Evolutionary conservation across 495 filamentous ascomycete species (phyloP).

Genomic region (Umbilicaria muhlenbergii): DNA sequence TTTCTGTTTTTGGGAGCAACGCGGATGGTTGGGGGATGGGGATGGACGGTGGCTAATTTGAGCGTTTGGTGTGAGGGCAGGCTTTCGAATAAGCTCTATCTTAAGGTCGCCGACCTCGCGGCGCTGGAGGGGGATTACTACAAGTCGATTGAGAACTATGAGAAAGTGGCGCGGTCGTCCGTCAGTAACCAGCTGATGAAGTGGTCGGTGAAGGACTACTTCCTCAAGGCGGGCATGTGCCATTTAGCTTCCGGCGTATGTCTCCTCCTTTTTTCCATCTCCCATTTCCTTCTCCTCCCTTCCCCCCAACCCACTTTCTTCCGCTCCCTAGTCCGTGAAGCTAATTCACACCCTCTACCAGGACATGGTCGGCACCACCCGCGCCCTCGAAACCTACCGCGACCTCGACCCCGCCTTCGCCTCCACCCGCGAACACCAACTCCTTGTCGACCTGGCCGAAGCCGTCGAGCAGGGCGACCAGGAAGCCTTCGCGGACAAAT

Average conservation of each 20-base stretch:
- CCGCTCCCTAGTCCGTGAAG: conserved; percentile 13
- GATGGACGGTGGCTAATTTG: neutral
- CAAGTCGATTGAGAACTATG: conserved; percentile 65
- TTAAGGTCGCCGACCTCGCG: conserved; percentile 77
- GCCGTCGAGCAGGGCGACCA: conserved; percentile 58
- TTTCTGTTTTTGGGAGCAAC: neutral
- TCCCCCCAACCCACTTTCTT: conserved; percentile 4
- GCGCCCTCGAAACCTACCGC: conserved; percentile 64
- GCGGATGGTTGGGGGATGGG: neutral
- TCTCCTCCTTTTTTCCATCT: neutral
- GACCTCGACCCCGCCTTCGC: conserved; percentile 68
- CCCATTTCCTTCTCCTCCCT: neutral
- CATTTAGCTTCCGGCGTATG: conserved; percentile 52
- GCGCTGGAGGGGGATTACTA: conserved; percentile 68
- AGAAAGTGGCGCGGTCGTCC: conserved; percentile 55
- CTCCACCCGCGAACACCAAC: conserved; percentile 59
- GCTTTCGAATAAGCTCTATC: conserved; percentile 75
- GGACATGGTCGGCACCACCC: conserved; percentile 59
- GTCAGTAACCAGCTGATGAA: conserved; percentile 73
- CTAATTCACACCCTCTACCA: conserved; percentile 5
- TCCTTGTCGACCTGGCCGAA: conserved; percentile 57
- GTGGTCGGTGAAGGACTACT: conserved; percentile 85
- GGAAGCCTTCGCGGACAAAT: conserved; percentile 68
- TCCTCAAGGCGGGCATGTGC: conserved; percentile 80
- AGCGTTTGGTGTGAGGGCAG: conserved; percentile 18